Evolutionary conservation across 2,329 filamentous ascomycete species (phyloP), one percentile per base, ranked within the genome.

Genomic region (Zasmidium cellare): DNA sequence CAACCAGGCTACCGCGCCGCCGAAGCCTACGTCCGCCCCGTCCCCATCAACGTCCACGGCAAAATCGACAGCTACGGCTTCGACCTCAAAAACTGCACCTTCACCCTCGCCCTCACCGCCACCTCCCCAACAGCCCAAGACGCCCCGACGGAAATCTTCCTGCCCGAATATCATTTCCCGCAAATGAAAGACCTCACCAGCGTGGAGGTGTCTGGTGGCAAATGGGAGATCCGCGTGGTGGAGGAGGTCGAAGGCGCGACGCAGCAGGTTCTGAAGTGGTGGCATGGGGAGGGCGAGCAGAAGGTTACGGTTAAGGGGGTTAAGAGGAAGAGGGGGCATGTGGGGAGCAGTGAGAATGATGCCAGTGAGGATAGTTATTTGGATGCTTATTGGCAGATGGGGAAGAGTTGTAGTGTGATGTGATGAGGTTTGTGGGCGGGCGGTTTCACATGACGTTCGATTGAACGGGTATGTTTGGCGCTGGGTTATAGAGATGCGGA

Each of bases 121-220:
- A 76, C 83, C 2, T 81, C 80, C 31, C 73, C 84, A 1, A 86
- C 87, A 2, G 72, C 79, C 2, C 82, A 90, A 41, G 84, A 88
- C 0, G 77, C 79, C 1, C 91, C 92, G 0, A 97, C 93, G 0
- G 83, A 91, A 46, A 81, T 97, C 9, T 96, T 90, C 73, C 79
- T 99, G 1, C 94, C 94, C 0, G 90, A 92, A 56, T 97, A 90
- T 70, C 94, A 99, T 75, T 99, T 96, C 72, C 92, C 93, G 1
- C 84, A 86, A 53, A 53, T 59, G 18, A 56, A 53, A 20, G 84
- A 88, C 49, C 80, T 84, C 46, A 89, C 87, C 41, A 82, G 81
- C 0, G 86, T 99, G 3, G 83, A 88, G 54, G 89, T 92, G 24
- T 91, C 85, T 51, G 90, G 89, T 0, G 96, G 96, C 6, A 94